Percentiles rank a stretch among this genome's conserved stretches.
These are phyloP conservation scores for Rhododendron vialii DNA, from an alignment of 148 eudicot species.

Conservation along the genomic window DNA sequence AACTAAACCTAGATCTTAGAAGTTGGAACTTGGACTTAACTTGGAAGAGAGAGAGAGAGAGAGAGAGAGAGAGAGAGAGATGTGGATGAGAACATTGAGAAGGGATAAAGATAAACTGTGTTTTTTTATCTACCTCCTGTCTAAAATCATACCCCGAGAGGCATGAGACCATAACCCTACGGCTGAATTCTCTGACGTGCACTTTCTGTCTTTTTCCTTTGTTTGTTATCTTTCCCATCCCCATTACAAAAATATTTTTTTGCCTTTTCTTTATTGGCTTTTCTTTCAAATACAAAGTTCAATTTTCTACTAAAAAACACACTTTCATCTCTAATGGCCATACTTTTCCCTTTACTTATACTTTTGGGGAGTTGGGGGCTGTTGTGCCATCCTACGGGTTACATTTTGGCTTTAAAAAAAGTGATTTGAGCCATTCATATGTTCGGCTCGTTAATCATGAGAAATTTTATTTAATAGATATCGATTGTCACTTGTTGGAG, in stretches of 20 bases:
- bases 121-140: background rate
- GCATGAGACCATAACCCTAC: slow-evolving; percentile 22
- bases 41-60: background rate
- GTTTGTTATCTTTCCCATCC: slow-evolving; percentile 16
- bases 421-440: too few species aligned
- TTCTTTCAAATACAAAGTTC: slow-evolving; percentile 15
- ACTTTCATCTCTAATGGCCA: slow-evolving; percentile 18
- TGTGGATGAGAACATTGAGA: background rate
- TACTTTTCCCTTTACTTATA: too few species aligned
- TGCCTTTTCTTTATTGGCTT: slow-evolving; percentile 11
- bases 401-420: too few species aligned
- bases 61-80: background rate
- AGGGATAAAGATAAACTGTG: background rate
- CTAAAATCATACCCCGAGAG: slow-evolving; percentile 7
- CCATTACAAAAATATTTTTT: slow-evolving; percentile 12
- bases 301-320: slow-evolving; percentile 15
- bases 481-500: too few species aligned
- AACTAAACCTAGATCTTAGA: slow-evolving; percentile 7
- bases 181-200: slow-evolving; percentile 34
- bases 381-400: too few species aligned
- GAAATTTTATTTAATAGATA: too few species aligned
- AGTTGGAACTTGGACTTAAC: background rate
- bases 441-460: too few species aligned
- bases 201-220: slow-evolving; percentile 42
- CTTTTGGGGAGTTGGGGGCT: too few species aligned